Conservation (phyloP, 2,329 filamentous ascomycete genomes). For the Setomelanomma holmii region DNA sequence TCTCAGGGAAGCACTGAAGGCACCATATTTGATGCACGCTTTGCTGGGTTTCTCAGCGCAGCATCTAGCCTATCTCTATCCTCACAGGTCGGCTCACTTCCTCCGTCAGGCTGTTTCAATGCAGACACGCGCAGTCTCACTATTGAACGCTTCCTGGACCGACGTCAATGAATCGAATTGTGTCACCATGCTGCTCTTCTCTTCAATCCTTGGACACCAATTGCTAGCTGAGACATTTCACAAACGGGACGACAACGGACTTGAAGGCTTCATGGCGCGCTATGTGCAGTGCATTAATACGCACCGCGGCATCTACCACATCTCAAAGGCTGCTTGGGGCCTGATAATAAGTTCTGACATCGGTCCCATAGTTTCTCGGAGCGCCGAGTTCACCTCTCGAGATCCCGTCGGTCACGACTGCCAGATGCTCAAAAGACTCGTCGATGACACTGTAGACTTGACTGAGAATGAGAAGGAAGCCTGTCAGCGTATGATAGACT, state of each 20-base stretch:
- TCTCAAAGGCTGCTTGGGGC: conserved; percentile 31
- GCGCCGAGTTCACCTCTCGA: conserved; percentile 22
- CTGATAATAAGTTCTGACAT: conserved; percentile 34
- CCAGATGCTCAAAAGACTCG: conserved; percentile 17
- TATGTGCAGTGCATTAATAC: conserved; percentile 39
- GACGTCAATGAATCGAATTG: conserved; percentile 39
- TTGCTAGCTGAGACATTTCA: conserved; percentile 45
- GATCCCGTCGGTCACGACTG: conserved; percentile 31
- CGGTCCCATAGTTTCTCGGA: conserved; percentile 28
- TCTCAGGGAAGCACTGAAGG: conserved; percentile 28
- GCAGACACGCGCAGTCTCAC: conserved; percentile 42
- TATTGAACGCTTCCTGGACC: conserved; percentile 26
- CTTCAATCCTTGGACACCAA: conserved; percentile 45
- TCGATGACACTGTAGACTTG: conserved; percentile 22
- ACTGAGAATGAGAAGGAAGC: conserved; percentile 25
- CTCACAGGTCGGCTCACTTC: conserved; percentile 23
- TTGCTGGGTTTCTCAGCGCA: conserved; percentile 49
- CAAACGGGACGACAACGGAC: conserved; percentile 17
- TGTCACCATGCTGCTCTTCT: conserved; percentile 44
- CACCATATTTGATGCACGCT: conserved; percentile 48
- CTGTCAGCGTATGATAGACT: conserved; percentile 33
- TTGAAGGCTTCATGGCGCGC: conserved; percentile 36
- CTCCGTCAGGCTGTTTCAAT: conserved; percentile 30
- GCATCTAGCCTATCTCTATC: conserved; percentile 40
- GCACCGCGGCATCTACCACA: conserved; percentile 25